A percentile compares a stretch with the other conserved stretches of the same genome.
Conservation (phyloP, 257 asterid genomes). For the Nicotiana attenuata region DNA sequence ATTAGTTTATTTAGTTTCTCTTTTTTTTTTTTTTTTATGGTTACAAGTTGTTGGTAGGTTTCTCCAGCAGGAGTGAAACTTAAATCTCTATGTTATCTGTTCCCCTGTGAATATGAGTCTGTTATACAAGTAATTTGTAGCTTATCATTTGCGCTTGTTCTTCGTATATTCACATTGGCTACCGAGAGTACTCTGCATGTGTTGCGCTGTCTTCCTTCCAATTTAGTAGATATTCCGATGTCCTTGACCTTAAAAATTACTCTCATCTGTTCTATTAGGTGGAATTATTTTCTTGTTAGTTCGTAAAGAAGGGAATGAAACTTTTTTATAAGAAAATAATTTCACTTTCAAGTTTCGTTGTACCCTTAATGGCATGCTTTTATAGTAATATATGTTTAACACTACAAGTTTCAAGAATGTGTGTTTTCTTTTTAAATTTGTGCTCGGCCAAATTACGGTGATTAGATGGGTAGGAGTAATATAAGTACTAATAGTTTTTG, state of each 20-base stretch:
- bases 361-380: neutral
- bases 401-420: neutral
- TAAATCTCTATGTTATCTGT: neutral
- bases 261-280: neutral
- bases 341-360: neutral
- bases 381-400: neutral
- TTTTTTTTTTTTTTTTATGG: neutral
- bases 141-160: neutral
- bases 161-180: neutral
- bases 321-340: neutral
- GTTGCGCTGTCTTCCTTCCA: neutral
- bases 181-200: neutral
- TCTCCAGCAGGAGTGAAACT: neutral
- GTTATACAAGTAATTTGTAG: neutral
- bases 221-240: neutral
- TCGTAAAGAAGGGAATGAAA: neutral
- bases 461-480: neutral
- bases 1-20: slow-evolving; percentile 13
- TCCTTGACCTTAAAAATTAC: neutral
- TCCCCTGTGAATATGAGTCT: neutral
- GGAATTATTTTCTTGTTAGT: neutral
- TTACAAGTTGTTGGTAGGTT: slow-evolving; percentile 5
- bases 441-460: too few species aligned
- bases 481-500: neutral
- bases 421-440: neutral